Conservation (phyloP, 371 early-diverging fungal genomes). For the Lichtheimia ramosa region DNA sequence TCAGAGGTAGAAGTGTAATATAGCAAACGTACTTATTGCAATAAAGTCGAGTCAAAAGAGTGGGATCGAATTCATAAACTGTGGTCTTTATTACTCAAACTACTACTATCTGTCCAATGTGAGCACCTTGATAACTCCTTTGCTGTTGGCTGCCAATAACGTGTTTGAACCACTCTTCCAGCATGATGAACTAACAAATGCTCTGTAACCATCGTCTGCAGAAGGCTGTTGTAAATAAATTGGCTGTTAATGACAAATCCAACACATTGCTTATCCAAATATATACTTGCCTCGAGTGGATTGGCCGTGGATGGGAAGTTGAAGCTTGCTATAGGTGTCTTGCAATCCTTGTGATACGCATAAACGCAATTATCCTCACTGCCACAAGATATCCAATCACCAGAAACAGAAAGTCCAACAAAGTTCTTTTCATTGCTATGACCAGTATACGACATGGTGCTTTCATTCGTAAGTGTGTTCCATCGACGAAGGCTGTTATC, state of each 20-base stretch:
- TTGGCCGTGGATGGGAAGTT: conserved; percentile 72
- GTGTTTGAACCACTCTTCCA: conserved; percentile 80
- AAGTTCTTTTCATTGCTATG: conserved; percentile 94
- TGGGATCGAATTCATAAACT: no score
- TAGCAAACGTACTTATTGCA: no score
- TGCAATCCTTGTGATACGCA: conserved; percentile 74
- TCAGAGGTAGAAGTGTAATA: no score
- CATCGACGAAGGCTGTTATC: conserved; percentile 89
- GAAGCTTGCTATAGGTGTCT: conserved; percentile 70
- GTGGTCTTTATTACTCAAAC: no score
- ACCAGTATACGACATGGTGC: conserved; percentile 73
- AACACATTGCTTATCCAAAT: background rate
- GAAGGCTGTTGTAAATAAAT: background rate
- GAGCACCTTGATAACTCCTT: conserved; percentile 83
- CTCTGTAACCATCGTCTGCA: background rate
- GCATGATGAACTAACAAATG: conserved; percentile 87
- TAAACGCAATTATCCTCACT: conserved; percentile 88
- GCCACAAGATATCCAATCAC: conserved; percentile 89
- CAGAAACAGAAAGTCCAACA: conserved; percentile 79
- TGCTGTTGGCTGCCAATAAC: conserved; percentile 86
- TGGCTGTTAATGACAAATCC: background rate
- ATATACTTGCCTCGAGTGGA: conserved; percentile 36
- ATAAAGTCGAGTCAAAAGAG: no score
- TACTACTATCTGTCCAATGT: conserved; percentile 33
- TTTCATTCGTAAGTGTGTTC: conserved; percentile 57